Evolutionary conservation across 176 grass and related monocot genomes (phyloP).

Genomic region (Ensete ventricosum): DNA sequence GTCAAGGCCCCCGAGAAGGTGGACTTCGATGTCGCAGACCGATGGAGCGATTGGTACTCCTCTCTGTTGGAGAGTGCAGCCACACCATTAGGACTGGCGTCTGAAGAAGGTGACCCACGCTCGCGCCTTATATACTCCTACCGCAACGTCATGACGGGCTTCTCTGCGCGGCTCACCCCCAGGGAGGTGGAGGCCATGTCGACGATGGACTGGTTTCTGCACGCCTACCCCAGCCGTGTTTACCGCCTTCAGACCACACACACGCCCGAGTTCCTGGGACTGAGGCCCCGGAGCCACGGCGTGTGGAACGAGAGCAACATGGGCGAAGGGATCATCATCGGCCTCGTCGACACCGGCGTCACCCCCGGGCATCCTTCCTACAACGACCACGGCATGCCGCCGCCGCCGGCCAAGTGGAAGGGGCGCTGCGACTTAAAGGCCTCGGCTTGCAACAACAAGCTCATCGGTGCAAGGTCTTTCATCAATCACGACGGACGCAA

Average conservation of each 20-base stretch:
- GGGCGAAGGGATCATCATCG: slow-evolving; percentile 21
- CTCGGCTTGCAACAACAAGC: neutral
- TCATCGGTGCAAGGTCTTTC: neutral
- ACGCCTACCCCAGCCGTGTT: neutral
- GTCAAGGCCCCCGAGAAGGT: neutral
- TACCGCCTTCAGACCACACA: neutral
- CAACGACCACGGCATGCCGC: slow-evolving; percentile 6
- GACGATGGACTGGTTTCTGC: neutral
- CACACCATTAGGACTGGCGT: neutral
- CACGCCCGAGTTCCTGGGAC: neutral
- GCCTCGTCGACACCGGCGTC: slow-evolving; percentile 16
- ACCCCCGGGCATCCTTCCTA: neutral
- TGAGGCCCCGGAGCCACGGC: neutral
- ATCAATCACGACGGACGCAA: neutral
- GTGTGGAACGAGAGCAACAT: neutral
- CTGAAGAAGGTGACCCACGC: neutral
- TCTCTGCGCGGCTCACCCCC: neutral
- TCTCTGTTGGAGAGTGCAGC: neutral
- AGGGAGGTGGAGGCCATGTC: neutral
- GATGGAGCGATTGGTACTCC: neutral
- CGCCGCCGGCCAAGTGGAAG: slow-evolving; percentile 18
- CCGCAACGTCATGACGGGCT: neutral
- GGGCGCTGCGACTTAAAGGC: neutral
- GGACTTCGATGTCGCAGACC: neutral
- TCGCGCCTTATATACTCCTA: neutral